Percentiles rank a stretch among this genome's conserved stretches.
These are phyloP conservation scores for Skeletonema marinoi DNA, from an alignment of 108 stramenopile species.

Conservation along the genomic window DNA sequence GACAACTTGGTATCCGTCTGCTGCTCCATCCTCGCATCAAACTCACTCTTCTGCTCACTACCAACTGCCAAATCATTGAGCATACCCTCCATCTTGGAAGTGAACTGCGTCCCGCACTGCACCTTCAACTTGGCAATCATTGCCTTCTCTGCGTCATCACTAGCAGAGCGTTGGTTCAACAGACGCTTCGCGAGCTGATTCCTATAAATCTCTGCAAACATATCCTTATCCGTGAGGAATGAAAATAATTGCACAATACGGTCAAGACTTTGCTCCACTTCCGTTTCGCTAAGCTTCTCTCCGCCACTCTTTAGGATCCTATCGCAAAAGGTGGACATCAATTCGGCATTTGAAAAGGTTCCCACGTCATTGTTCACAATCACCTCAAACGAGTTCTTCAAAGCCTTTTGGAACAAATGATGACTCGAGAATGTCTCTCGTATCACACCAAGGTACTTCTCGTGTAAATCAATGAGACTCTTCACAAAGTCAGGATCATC, in stretches of 20 bases:
- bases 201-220: slow-evolving; percentile 98
- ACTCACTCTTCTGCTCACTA: slow-evolving; percentile 89
- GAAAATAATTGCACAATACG: slow-evolving; percentile 96
- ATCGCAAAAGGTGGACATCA: slow-evolving; percentile 98
- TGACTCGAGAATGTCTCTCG: slow-evolving; percentile 91
- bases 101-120: slow-evolving; percentile 99
- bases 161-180: slow-evolving; percentile 95
- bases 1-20: slow-evolving; percentile 69
- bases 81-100: slow-evolving; percentile 99
- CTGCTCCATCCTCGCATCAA: slow-evolving; percentile 80
- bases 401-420: slow-evolving; percentile 97
- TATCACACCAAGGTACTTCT: slow-evolving; percentile 93
- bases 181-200: slow-evolving; percentile 98
- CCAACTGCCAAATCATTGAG: slow-evolving; percentile 96
- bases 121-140: slow-evolving; percentile 99
- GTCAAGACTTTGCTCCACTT: slow-evolving; percentile 94
- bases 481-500: slow-evolving; percentile 98
- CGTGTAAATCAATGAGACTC: slow-evolving; percentile 94
- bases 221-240: slow-evolving; percentile 98
- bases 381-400: slow-evolving; percentile 99
- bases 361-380: slow-evolving; percentile 98
- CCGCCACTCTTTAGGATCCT: slow-evolving; percentile 97
- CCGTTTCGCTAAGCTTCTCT: slow-evolving; percentile 94
- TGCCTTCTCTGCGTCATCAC: slow-evolving; percentile 96
- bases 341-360: slow-evolving; percentile 94